A percentile compares a stretch with the other conserved stretches of the same genome.
Conservation (phyloP, 495 filamentous ascomycete species). For the Hypoxylon fragiforme region DNA sequence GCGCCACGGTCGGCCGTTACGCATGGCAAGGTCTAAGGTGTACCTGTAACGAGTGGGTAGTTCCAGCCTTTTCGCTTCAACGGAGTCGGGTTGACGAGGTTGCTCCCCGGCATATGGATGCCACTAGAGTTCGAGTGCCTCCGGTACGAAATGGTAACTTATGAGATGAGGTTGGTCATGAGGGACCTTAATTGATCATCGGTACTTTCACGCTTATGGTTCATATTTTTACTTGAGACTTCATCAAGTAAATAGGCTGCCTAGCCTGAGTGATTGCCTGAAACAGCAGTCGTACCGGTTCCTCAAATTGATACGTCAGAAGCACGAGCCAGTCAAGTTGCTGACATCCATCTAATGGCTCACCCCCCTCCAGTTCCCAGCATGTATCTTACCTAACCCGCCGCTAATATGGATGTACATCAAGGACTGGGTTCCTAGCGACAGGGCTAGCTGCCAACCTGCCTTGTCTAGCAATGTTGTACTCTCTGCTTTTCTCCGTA, state of each 20-base stretch:
- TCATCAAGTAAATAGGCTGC: slow-evolving; percentile 3
- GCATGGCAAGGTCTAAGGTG: slow-evolving; percentile 95
- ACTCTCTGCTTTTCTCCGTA: slow-evolving; percentile 8
- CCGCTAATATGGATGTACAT: slow-evolving; percentile 15
- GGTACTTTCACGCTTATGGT: too few relatives aligned
- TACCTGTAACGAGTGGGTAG: slow-evolving; percentile 86
- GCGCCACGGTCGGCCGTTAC: slow-evolving; percentile 83
- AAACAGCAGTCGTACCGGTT: slow-evolving; percentile 6
- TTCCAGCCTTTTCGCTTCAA: slow-evolving; percentile 85
- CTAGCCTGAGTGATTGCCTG: not conserved
- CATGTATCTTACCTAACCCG: slow-evolving; percentile 34
- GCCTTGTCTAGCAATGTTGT: too few relatives aligned
- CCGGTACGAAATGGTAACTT: slow-evolving; percentile 36
- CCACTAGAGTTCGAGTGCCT: slow-evolving; percentile 32
- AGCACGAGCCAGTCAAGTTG: slow-evolving; percentile 28
- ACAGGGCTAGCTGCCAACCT: slow-evolving; percentile 9
- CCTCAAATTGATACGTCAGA: slow-evolving; percentile 3
- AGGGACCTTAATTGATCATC: too few relatives aligned
- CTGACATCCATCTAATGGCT: slow-evolving; percentile 14
- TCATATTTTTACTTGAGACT: not conserved
- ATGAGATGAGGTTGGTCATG: too few relatives aligned
- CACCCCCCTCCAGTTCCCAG: slow-evolving; percentile 19
- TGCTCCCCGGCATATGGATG: slow-evolving; percentile 13
- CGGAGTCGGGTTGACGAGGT: slow-evolving; percentile 80
- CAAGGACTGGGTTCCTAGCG: slow-evolving; percentile 12